Evolutionary conservation across 2,329 filamentous ascomycete genomes (phyloP).

Genomic region (Macrophomina tecta): DNA sequence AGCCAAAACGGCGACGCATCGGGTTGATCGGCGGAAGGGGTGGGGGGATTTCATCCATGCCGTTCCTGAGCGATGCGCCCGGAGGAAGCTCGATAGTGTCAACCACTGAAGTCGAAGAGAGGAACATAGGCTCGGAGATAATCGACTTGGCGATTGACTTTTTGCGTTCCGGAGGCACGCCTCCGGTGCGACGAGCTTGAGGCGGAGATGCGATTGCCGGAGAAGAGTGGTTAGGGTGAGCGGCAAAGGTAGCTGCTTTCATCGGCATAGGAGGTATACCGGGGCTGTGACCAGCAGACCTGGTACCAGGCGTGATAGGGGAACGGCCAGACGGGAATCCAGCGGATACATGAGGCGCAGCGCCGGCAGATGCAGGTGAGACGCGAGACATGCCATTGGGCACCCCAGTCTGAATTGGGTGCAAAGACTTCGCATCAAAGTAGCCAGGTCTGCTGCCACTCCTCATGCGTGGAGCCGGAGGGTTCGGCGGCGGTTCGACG

Average conservation of each 20-base stretch:
- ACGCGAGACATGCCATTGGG: neutral
- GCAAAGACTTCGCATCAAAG: constrained; percentile 43
- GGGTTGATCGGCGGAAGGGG: constrained; percentile 67
- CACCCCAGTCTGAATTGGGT: constrained; percentile 43
- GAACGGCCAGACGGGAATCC: constrained; percentile 35
- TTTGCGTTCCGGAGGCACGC: constrained; percentile 52
- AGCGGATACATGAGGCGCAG: constrained; percentile 16
- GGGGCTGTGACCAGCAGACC: constrained; percentile 16
- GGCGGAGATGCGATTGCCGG: constrained; percentile 29
- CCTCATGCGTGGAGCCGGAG: constrained; percentile 40
- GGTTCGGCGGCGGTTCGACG: constrained; percentile 31
- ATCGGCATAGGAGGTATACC: constrained; percentile 28
- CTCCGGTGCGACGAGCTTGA: constrained; percentile 34
- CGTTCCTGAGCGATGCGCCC: constrained; percentile 62
- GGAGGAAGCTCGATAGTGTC: constrained; percentile 63
- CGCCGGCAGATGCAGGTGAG: neutral
- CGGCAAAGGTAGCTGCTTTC: constrained; percentile 32
- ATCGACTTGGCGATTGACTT: constrained; percentile 64
- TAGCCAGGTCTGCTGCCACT: constrained; percentile 46
- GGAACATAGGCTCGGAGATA: constrained; percentile 65
- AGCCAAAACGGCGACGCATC: constrained; percentile 58
- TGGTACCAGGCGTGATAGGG: constrained; percentile 29
- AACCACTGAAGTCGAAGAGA: constrained; percentile 63
- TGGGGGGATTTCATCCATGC: constrained; percentile 52
- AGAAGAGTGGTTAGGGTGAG: constrained; percentile 33